These are phyloP conservation scores for Aspergillus ochraceus DNA, from an alignment of 2,329 filamentous ascomycete genomes.

Conservation along the genomic window DNA sequence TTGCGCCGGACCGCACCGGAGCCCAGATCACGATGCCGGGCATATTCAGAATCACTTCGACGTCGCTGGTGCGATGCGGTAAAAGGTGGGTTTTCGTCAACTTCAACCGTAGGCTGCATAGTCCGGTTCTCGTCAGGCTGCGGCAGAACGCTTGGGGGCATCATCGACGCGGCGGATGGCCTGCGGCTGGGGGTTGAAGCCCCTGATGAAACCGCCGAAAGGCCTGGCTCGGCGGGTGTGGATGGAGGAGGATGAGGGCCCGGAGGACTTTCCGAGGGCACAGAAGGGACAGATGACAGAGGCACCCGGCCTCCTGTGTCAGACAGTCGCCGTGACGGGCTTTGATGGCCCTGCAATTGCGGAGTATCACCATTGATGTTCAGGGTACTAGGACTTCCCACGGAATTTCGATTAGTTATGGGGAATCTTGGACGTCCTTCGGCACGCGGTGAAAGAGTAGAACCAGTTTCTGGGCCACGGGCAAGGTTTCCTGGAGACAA, in stretches of 20 bases:
- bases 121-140: slow-evolving; percentile 41
- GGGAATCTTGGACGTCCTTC: slow-evolving; percentile 56
- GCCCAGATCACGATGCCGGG: slow-evolving; percentile 56
- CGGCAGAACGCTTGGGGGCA: slow-evolving; percentile 37
- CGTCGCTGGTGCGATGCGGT: slow-evolving; percentile 53
- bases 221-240: slow-evolving; percentile 60
- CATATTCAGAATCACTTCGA: slow-evolving; percentile 60
- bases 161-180: slow-evolving; percentile 49
- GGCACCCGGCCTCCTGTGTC: slow-evolving; percentile 30
- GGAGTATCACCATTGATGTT: slow-evolving; percentile 54
- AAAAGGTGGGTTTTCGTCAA: slow-evolving; percentile 43
- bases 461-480: slow-evolving; percentile 45
- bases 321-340: slow-evolving; percentile 31
- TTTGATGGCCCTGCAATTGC: slow-evolving; percentile 50
- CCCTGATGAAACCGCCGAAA: slow-evolving; percentile 56
- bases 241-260: slow-evolving; percentile 64
- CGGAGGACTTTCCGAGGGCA: slow-evolving; percentile 55
- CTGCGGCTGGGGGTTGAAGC: slow-evolving; percentile 50
- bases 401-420: slow-evolving; percentile 53
- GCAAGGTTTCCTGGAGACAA: slow-evolving; percentile 45
- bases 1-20: slow-evolving; percentile 63
- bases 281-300: slow-evolving; percentile 41
- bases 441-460: slow-evolving; percentile 53
- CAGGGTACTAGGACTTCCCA: slow-evolving; percentile 53
- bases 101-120: slow-evolving; percentile 36